A percentile compares a stretch with the other conserved stretches of the same genome.
Conservation (phyloP, 805 yeast genomes). For the Starmera quercuum region DNA sequence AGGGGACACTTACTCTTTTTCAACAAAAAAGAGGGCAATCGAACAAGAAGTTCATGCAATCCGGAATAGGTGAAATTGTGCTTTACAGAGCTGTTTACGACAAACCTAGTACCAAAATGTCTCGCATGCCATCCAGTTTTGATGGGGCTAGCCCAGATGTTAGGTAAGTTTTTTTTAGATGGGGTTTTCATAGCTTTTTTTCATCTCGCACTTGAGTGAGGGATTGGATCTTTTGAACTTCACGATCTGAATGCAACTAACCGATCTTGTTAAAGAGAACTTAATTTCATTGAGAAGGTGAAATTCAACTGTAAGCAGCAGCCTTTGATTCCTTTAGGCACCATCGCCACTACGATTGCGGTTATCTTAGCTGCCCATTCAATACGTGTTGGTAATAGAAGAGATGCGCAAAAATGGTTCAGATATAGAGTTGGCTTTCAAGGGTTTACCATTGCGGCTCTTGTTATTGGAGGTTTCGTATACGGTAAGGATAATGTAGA, state of each 20-base stretch:
- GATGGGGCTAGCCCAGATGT: slow-evolving; percentile 11
- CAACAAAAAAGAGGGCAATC: too few species aligned
- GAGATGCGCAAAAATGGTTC: slow-evolving; percentile 78
- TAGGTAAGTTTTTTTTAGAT: background rate
- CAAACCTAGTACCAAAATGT: too few species aligned
- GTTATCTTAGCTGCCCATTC: slow-evolving; percentile 73
- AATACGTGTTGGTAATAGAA: slow-evolving; percentile 61
- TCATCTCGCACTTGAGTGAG: too few species aligned
- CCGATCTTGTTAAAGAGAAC: slow-evolving; percentile 18
- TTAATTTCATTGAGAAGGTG: slow-evolving; percentile 49
- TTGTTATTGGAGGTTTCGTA: slow-evolving; percentile 70
- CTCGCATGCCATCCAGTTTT: slow-evolving; percentile 27
- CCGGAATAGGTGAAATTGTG: too few species aligned
- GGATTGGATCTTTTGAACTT: too few species aligned
- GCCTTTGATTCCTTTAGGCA: slow-evolving; percentile 84
- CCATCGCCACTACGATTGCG: slow-evolving; percentile 72
- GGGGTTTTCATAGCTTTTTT: background rate
- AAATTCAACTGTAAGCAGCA: slow-evolving; percentile 67
- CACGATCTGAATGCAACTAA: background rate
- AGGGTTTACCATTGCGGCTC: slow-evolving; percentile 73
- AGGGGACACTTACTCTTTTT: too few species aligned
- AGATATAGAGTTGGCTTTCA: slow-evolving; percentile 87
- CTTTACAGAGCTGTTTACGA: too few species aligned
- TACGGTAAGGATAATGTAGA: slow-evolving; percentile 46
- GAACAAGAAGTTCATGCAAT: too few species aligned